phyloP scores from a whole-genome alignment of 106 monocot species.

The Iris macrosiphon region DNA sequence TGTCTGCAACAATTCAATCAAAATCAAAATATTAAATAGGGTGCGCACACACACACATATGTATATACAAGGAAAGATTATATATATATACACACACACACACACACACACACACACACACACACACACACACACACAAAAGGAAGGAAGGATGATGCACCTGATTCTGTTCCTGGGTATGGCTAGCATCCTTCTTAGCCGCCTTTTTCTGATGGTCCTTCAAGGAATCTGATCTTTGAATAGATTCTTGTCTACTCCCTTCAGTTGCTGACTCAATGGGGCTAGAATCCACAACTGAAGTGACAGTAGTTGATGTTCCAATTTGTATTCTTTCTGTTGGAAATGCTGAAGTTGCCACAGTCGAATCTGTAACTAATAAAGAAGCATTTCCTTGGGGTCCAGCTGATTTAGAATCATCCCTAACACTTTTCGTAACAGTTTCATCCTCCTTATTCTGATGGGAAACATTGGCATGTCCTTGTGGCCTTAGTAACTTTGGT shows the following conservation, averaged over 20 bases:
- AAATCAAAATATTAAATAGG: not conserved
- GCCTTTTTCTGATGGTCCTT: constrained; percentile 35
- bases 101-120: no score
- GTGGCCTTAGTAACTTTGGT: constrained; percentile 8
- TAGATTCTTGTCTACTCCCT: constrained; percentile 13
- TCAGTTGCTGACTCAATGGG: constrained; percentile 14
- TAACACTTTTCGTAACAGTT: not conserved
- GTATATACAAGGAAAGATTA: not conserved
- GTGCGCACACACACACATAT: not conserved
- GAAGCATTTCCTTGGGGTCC: constrained; percentile 2
- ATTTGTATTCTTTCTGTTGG: constrained; percentile 1
- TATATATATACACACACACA: no score
- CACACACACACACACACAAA: not conserved
- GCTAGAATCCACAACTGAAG: constrained; percentile 4
- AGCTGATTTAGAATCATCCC: no score
- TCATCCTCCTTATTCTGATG: constrained; percentile 9
- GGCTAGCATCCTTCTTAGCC: constrained; percentile 20
- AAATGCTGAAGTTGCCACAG: constrained; percentile 9
- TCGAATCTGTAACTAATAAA: not conserved
- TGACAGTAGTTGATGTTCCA: constrained; percentile 4
- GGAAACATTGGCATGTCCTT: constrained; percentile 3
- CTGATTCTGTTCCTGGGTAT: constrained; percentile 28
- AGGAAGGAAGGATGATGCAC: not conserved
- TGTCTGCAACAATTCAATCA: not conserved
- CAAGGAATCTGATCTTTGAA: constrained; percentile 25